Percentiles rank a stretch among this genome's conserved stretches.
phyloP scores from a whole-genome alignment of 352 stramenopile genomes.

The Phytophthora colocasiae region DNA sequence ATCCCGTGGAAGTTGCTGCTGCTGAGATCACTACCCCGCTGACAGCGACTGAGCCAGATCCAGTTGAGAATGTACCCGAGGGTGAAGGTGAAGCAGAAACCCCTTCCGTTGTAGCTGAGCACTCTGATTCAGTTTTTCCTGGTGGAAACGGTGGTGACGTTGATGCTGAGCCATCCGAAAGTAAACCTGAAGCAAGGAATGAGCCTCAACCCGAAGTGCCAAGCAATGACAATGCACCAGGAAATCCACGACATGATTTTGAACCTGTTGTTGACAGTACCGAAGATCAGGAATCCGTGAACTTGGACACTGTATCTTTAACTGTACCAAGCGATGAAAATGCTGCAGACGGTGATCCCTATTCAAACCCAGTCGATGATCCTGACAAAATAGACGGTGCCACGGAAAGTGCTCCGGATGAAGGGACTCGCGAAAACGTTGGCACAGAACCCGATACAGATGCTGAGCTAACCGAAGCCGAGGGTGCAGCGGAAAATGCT shows the following conservation, averaged over 20 bases:
- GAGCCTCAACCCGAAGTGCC: neutral
- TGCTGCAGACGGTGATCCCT: neutral
- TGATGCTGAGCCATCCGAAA: neutral
- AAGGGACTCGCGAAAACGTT: neutral
- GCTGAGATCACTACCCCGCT: neutral
- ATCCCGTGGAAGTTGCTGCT: neutral
- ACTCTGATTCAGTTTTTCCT: conserved; percentile 3
- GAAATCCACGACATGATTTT: neutral
- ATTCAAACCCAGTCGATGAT: too few relatives aligned
- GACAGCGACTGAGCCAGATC: conserved; percentile 5
- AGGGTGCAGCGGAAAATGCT: neutral
- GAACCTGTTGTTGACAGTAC: conserved; percentile 1
- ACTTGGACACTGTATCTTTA: neutral
- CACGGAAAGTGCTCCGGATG: neutral
- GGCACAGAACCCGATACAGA: neutral
- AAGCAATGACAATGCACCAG: neutral
- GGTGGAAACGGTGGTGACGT: neutral
- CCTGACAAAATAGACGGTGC: neutral
- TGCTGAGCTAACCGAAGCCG: conserved; percentile 1
- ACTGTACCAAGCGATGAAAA: conserved; percentile 1
- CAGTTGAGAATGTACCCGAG: neutral
- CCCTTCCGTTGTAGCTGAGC: conserved; percentile 6
- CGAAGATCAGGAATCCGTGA: neutral
- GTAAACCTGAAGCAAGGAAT: conserved; percentile 2
- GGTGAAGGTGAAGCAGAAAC: neutral